A percentile compares a stretch with the other conserved stretches of the same genome.
These are phyloP conservation scores for Starmerella sirachaensis DNA, from an alignment of 805 yeast species.

Conservation along the genomic window DNA sequence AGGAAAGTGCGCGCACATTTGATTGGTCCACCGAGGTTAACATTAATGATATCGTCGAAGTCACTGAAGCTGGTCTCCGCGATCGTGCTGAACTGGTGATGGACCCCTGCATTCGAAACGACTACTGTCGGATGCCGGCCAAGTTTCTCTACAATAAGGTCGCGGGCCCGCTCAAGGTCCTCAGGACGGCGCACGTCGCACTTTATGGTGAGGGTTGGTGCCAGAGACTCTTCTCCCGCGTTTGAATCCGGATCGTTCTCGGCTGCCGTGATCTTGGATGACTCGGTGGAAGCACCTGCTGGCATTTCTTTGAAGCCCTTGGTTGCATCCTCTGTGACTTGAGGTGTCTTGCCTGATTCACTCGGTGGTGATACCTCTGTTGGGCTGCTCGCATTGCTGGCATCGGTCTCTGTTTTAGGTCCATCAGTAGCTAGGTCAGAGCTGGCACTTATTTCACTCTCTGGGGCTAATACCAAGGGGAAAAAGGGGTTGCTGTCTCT, in stretches of 20 bases:
- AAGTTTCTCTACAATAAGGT: constrained; percentile 34
- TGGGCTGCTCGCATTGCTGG: no score
- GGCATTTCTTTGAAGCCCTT: no score
- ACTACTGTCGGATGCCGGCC: constrained; percentile 52
- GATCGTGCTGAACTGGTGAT: constrained; percentile 14
- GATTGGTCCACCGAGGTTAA: constrained; percentile 61
- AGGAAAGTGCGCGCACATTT: constrained; percentile 57
- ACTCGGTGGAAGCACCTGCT: no score
- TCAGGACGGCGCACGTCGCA: constrained; percentile 58
- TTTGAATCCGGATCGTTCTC: background rate
- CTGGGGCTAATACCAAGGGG: no score
- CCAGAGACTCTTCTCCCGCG: constrained; percentile 1
- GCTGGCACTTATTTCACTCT: no score
- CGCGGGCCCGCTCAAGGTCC: constrained; percentile 35
- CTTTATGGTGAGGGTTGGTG: constrained; percentile 22
- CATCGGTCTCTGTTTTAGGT: no score
- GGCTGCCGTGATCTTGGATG: no score
- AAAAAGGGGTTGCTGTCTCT: no score
- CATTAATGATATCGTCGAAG: constrained; percentile 48
- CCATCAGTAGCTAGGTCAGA: no score
- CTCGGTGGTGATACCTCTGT: no score
- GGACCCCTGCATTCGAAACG: constrained; percentile 76
- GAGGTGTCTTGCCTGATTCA: no score
- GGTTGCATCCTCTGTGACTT: no score
- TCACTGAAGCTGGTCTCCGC: constrained; percentile 44